phyloP scores from a whole-genome alignment of 306 rosid species.

The Gynostemma pentaphyllum region DNA sequence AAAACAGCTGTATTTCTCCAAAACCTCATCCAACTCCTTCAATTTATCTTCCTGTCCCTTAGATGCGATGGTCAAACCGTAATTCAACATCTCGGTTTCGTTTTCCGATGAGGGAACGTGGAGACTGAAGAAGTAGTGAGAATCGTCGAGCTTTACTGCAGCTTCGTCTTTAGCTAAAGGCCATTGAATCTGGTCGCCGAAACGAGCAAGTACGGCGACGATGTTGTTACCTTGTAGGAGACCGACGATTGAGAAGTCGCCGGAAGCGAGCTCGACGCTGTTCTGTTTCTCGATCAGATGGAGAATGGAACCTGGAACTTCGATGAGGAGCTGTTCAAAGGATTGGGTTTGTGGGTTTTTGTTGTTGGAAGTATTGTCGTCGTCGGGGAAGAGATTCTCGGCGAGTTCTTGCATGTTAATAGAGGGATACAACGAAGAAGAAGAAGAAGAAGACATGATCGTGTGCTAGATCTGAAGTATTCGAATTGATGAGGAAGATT shows the following conservation, averaged over 20 bases:
- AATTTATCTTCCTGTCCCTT: conserved; percentile 37
- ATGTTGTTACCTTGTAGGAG: conserved; percentile 38
- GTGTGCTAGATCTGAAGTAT: no score
- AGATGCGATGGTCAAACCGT: conserved; percentile 55
- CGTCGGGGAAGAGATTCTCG: conserved; percentile 33
- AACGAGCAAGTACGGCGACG: conserved; percentile 56
- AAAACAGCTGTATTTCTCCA: conserved; percentile 50
- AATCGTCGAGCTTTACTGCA: conserved; percentile 55
- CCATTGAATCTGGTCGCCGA: conserved; percentile 63
- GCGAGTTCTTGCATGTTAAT: conserved; percentile 22
- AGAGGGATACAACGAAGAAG: conserved; percentile 35
- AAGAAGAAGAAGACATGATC: conserved; percentile 21
- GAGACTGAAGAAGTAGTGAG: conserved; percentile 68
- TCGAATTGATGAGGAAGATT: neutral
- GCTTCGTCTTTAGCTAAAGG: conserved; percentile 77
- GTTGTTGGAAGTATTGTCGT: conserved; percentile 15
- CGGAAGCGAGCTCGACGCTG: conserved; percentile 69
- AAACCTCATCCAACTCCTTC: conserved; percentile 44
- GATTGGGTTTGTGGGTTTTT: conserved; percentile 13
- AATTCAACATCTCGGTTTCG: conserved; percentile 36
- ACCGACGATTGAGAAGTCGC: conserved; percentile 44
- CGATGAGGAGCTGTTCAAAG: conserved; percentile 36
- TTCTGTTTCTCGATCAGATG: conserved; percentile 58
- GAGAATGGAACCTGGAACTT: conserved; percentile 47
- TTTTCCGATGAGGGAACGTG: conserved; percentile 25